Conservation (phyloP, 805 yeast genomes). For the Candida vartiovaarae region DNA sequence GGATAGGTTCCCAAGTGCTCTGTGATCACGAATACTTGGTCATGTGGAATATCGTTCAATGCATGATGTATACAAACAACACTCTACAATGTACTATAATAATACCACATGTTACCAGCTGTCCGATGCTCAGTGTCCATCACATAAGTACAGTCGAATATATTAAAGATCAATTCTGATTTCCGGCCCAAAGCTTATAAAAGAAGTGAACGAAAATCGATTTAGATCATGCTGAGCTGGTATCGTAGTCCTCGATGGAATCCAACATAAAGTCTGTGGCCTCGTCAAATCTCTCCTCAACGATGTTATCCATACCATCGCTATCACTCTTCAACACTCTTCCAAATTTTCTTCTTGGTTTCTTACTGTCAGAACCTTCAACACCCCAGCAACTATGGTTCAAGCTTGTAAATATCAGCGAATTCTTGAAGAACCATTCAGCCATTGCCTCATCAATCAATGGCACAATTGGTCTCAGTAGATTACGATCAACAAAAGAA, state of each 20-base stretch:
- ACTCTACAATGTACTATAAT: too few species aligned
- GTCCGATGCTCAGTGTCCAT: too few species aligned
- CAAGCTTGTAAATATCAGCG: constrained; percentile 70
- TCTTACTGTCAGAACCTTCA: constrained; percentile 41
- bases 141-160: too few species aligned
- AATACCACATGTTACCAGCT: too few species aligned
- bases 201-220: too few species aligned
- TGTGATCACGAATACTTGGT: constrained; percentile 21
- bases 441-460: constrained; percentile 82
- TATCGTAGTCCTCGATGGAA: constrained; percentile 62
- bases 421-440: constrained; percentile 87
- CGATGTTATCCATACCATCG: constrained; percentile 69
- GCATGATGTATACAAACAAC: too few species aligned
- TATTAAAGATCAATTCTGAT: too few species aligned
- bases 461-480: constrained; percentile 75
- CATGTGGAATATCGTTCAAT: too few species aligned
- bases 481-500: constrained; percentile 59
- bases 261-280: constrained; percentile 79
- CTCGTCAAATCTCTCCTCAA: constrained; percentile 79
- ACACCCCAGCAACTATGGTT: constrained; percentile 79
- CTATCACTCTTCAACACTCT: constrained; percentile 69
- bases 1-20: constrained; percentile 54
- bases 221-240: constrained; percentile 19
- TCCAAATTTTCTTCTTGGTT: constrained; percentile 88
- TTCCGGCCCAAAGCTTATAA: too few species aligned